A percentile compares a stretch with the other conserved stretches of the same genome.
Evolutionary conservation across 306 rosid species (phyloP).

Genomic region (Hippophae tibetana): DNA sequence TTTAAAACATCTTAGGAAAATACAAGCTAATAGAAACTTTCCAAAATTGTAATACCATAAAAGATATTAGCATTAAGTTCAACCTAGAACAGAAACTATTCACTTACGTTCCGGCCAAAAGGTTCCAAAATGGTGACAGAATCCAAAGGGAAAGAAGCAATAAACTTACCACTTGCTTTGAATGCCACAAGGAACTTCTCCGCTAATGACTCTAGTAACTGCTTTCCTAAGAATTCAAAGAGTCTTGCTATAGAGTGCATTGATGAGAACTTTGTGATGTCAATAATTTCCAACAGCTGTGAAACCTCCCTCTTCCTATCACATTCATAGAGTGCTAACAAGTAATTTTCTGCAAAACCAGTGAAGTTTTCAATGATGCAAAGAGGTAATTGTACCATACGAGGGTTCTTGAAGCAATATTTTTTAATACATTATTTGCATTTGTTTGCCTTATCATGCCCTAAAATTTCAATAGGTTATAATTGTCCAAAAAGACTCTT

Average conservation of each 20-base stretch:
- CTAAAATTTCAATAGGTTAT: too few relatives aligned
- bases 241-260: slow-evolving; percentile 25
- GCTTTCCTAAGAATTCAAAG: slow-evolving; percentile 68
- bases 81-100: slow-evolving; percentile 12
- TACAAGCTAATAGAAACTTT: background rate
- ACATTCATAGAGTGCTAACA: slow-evolving; percentile 76
- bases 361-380: slow-evolving; percentile 15
- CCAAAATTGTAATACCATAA: slow-evolving; percentile 1
- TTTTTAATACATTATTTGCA: too few relatives aligned
- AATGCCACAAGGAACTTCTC: slow-evolving; percentile 56
- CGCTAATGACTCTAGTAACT: slow-evolving; percentile 40
- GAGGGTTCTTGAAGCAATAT: background rate
- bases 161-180: slow-evolving; percentile 45
- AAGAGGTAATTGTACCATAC: slow-evolving; percentile 7
- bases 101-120: background rate
- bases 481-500: too few relatives aligned
- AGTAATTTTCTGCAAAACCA: slow-evolving; percentile 57
- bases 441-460: too few relatives aligned
- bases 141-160: background rate
- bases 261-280: slow-evolving; percentile 45
- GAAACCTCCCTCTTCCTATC: slow-evolving; percentile 49
- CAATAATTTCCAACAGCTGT: slow-evolving; percentile 48
- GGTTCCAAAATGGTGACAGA: background rate
- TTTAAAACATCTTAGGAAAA: too few relatives aligned
- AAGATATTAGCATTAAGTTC: background rate